Evolutionary conservation across 768 basidiomycete species (phyloP).

Genomic region (Amanita brunnescens): DNA sequence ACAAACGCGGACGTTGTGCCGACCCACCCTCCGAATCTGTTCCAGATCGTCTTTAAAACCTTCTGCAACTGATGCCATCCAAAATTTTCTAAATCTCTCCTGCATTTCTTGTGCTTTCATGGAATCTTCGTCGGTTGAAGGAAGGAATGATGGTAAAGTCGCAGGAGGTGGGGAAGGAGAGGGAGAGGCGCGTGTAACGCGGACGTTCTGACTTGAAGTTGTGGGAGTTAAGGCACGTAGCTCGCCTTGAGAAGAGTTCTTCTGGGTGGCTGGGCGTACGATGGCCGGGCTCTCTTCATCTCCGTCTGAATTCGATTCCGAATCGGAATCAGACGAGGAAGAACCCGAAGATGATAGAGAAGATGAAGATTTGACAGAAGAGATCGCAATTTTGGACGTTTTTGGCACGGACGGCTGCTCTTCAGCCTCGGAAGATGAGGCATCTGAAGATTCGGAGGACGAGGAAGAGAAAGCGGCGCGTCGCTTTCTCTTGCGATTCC

Average conservation of each 20-base stretch:
- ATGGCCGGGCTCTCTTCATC: conserved; percentile 5
- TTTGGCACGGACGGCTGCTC: background rate
- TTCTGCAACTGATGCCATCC: conserved; percentile 79
- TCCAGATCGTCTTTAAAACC: conserved; percentile 82
- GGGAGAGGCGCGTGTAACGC: conserved; percentile 17
- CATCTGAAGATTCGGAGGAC: conserved; percentile 22
- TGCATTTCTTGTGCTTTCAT: conserved; percentile 47
- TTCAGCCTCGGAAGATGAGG: conserved; percentile 13
- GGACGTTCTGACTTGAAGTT: background rate
- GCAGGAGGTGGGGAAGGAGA: conserved; percentile 39
- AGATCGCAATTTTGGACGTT: background rate
- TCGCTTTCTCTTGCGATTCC: conserved; percentile 36
- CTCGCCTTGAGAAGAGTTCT: conserved; percentile 7
- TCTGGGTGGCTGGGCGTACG: conserved; percentile 6
- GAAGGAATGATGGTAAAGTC: conserved; percentile 51
- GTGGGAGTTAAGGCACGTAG: background rate
- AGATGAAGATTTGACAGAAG: conserved; percentile 8
- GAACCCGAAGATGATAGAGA: conserved; percentile 12
- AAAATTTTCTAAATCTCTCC: conserved; percentile 71
- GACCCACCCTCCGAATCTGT: conserved; percentile 67
- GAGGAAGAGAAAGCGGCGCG: conserved; percentile 25
- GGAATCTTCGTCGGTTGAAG: conserved; percentile 22
- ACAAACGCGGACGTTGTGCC: background rate
- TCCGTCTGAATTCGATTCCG: conserved; percentile 12
- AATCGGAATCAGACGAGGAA: conserved; percentile 11